A percentile compares a stretch with the other conserved stretches of the same genome.
These are phyloP conservation scores for Straminergon stramineum DNA, from an alignment of 225 moss, liverwort and hornwort species.

Conservation along the genomic window DNA sequence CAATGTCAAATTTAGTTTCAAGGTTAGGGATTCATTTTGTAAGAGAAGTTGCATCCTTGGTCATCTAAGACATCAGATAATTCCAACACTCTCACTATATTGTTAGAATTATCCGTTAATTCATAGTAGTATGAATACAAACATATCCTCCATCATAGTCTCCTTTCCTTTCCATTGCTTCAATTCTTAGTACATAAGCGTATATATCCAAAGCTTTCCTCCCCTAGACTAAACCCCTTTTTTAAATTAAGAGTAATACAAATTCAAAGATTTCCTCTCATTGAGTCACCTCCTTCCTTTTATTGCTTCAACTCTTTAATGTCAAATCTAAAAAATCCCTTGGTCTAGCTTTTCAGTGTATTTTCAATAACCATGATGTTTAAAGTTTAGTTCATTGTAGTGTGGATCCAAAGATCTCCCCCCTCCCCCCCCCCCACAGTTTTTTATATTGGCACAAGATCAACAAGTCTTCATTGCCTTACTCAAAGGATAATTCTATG, in stretches of 20 bases:
- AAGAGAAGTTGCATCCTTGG: neutral
- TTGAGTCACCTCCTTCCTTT: neutral
- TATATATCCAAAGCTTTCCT: no score
- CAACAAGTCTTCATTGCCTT: neutral
- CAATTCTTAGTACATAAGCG: no score
- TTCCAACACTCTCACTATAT: accelerated
- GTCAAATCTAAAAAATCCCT: neutral
- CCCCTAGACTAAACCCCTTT: no score
- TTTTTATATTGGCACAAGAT: neutral
- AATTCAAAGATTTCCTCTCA: neutral
- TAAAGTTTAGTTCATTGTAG: accelerated
- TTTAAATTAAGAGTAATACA: neutral
- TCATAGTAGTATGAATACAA: neutral
- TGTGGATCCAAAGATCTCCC: neutral
- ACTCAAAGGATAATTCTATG: neutral
- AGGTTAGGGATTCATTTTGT: no score
- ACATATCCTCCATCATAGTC: neutral
- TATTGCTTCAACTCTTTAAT: neutral
- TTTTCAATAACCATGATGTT: neutral
- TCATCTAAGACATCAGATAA: neutral
- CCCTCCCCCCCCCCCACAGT: neutral
- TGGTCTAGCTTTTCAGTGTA: neutral
- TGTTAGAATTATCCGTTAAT: neutral
- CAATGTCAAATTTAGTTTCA: no score
- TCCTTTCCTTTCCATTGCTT: neutral